A percentile compares a stretch with the other conserved stretches of the same genome.
phyloP scores from a whole-genome alignment of 2,329 filamentous ascomycete species.

The Colletotrichum incanum region DNA sequence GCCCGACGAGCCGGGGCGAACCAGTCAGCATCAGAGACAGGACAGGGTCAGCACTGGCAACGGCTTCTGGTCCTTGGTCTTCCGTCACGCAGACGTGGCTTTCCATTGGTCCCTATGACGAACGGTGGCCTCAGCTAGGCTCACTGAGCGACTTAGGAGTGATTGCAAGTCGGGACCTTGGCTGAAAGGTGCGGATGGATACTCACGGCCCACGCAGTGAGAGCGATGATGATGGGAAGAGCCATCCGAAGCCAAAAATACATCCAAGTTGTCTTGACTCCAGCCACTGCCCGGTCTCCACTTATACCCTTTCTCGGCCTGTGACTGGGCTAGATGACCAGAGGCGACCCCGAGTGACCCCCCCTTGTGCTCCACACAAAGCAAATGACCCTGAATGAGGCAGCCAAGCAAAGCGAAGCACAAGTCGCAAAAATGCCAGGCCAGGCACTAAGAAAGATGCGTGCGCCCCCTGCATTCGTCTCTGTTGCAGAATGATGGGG shows the following conservation, averaged over 20 bases:
- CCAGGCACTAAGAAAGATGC: constrained; percentile 13
- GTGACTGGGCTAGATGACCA: constrained; percentile 23
- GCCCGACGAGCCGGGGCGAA: constrained; percentile 11
- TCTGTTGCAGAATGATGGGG: constrained; percentile 42
- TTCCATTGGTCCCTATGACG: constrained; percentile 28
- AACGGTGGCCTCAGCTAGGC: constrained; percentile 12
- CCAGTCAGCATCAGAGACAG: not conserved
- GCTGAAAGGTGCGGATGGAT: not conserved
- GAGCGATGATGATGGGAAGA: constrained; percentile 20
- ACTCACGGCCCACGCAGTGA: not conserved
- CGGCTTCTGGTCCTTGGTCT: constrained; percentile 8
- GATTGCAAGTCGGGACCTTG: constrained; percentile 6
- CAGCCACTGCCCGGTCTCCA: constrained; percentile 32
- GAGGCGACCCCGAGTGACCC: constrained; percentile 19
- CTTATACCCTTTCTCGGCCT: constrained; percentile 1
- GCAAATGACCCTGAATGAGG: constrained; percentile 41
- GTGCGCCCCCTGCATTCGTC: constrained; percentile 42
- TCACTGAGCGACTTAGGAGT: not conserved
- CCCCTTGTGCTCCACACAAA: constrained; percentile 34
- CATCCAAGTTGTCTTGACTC: constrained; percentile 8
- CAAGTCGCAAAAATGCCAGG: constrained; percentile 14
- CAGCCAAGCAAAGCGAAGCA: constrained; percentile 37
- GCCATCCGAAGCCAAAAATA: constrained; percentile 42
- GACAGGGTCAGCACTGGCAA: constrained; percentile 8
- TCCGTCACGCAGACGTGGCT: constrained; percentile 18